Percentiles rank a stretch among this genome's conserved stretches.
These are phyloP conservation scores for Exophiala mesophila DNA, from an alignment of 2,329 filamentous ascomycete species.

Conservation along the genomic window DNA sequence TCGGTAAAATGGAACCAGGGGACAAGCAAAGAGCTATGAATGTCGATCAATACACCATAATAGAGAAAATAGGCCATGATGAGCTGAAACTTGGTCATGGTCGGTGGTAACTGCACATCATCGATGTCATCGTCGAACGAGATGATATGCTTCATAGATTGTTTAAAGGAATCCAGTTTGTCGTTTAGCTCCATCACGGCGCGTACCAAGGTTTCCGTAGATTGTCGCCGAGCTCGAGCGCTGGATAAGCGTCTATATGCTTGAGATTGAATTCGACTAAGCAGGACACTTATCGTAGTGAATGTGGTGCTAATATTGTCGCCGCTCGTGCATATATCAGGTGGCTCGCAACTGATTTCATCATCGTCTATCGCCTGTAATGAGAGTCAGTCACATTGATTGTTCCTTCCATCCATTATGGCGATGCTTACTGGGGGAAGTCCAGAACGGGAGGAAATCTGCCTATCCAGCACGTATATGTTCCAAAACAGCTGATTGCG, in stretches of 20 bases:
- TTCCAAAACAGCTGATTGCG: conserved; percentile 6
- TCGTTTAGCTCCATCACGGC: conserved; percentile 1
- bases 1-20: conserved; percentile 3
- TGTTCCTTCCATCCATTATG: background rate
- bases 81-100: conserved; percentile 4
- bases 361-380: conserved; percentile 5
- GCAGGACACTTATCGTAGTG: conserved; percentile 1
- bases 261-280: conserved; percentile 5
- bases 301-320: background rate
- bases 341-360: conserved; percentile 2
- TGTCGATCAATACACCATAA: conserved; percentile 5
- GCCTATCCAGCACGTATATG: conserved; percentile 4
- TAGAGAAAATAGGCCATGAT: conserved; percentile 5
- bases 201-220: conserved; percentile 2
- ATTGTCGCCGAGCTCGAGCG: conserved; percentile 4
- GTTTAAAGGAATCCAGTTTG: background rate
- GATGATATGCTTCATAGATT: background rate
- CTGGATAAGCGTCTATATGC: conserved; percentile 2
- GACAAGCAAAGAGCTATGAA: conserved; percentile 4
- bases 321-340: background rate
- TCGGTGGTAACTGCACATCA: conserved; percentile 1
- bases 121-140: conserved; percentile 3
- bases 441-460: conserved; percentile 4
- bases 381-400: background rate
- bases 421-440: conserved; percentile 5